phyloP scores from a whole-genome alignment of 2,329 filamentous ascomycete species.

The Cordyceps fumosorosea region DNA sequence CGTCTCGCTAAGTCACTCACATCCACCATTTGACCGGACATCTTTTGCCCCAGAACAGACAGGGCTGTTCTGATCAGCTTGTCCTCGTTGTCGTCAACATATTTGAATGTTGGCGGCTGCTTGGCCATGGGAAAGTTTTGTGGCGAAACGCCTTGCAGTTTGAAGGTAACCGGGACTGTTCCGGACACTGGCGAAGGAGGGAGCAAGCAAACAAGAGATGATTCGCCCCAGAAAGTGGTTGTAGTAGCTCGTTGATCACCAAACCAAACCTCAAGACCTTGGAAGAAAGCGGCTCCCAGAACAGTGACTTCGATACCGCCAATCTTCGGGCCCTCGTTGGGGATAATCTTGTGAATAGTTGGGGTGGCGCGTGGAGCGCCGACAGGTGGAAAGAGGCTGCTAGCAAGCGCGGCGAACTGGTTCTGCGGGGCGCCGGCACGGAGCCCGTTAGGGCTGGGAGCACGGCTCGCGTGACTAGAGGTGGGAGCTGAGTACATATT shows the following conservation, averaged over 20 bases:
- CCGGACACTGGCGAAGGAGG: conserved; percentile 64
- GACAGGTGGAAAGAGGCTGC: conserved; percentile 44
- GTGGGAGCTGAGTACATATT: conserved; percentile 65
- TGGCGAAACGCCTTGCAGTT: conserved; percentile 40
- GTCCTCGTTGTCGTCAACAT: conserved; percentile 64
- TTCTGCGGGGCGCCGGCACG: conserved; percentile 37
- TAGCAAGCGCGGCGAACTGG: conserved; percentile 41
- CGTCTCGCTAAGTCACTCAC: conserved; percentile 55
- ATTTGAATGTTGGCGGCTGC: conserved; percentile 57
- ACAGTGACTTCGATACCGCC: conserved; percentile 86
- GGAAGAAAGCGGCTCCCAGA: conserved; percentile 72
- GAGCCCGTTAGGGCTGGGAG: conserved; percentile 61
- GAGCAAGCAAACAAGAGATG: conserved; percentile 71
- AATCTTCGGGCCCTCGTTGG: conserved; percentile 70
- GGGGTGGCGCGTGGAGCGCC: conserved; percentile 40
- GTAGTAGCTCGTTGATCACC: conserved; percentile 59
- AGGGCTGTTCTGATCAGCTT: conserved; percentile 62
- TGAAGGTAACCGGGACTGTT: conserved; percentile 64
- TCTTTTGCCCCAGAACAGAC: conserved; percentile 57
- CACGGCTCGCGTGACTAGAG: conserved; percentile 69
- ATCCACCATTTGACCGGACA: conserved; percentile 57
- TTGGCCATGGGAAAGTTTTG: conserved; percentile 31
- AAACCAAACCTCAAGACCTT: conserved; percentile 75
- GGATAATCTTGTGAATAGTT: conserved; percentile 77
- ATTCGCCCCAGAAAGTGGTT: conserved; percentile 74